phyloP scores from a whole-genome alignment of 192 early-diverging fungal genomes.

The Entomortierella parvispora region DNA sequence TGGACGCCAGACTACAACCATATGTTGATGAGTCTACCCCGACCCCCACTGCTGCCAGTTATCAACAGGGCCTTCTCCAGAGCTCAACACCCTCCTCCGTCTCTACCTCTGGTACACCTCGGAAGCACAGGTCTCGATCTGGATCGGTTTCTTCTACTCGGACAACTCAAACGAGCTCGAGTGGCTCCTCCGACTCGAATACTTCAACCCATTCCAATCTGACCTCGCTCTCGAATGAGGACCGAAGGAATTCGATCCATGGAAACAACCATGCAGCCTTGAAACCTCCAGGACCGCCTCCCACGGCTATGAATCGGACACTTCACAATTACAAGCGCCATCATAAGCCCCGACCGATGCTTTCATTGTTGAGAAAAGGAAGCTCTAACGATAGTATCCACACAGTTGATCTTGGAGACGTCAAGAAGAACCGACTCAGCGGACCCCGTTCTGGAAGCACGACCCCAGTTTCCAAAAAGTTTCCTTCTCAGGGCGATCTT shows the following conservation, averaged over 20 bases:
- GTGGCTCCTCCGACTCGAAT: slow-evolving; percentile 15
- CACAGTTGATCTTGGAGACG: no score
- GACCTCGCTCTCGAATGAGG: slow-evolving; percentile 15
- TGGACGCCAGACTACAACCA: no score
- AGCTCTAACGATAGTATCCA: no score
- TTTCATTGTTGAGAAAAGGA: no score
- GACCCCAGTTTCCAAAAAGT: slow-evolving; percentile 5
- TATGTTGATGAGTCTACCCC: neutral
- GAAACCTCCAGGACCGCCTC: slow-evolving; percentile 9
- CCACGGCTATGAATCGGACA: slow-evolving; percentile 16
- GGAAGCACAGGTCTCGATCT: slow-evolving; percentile 5
- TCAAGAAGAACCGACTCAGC: no score
- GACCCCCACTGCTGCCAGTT: neutral
- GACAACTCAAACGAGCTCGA: slow-evolving; percentile 11
- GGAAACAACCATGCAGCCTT: neutral
- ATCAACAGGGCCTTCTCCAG: no score
- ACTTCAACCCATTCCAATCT: slow-evolving; percentile 4
- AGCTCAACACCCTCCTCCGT: no score
- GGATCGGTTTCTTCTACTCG: slow-evolving; percentile 20
- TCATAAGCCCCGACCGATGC: no score
- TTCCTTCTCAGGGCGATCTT: slow-evolving; percentile 17
- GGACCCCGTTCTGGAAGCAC: neutral
- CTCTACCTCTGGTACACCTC: no score
- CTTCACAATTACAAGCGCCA: neutral
- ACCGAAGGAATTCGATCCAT: neutral